Conservation (phyloP, 2,329 filamentous ascomycete species). For the Aspergillus hiratsukae region DNA sequence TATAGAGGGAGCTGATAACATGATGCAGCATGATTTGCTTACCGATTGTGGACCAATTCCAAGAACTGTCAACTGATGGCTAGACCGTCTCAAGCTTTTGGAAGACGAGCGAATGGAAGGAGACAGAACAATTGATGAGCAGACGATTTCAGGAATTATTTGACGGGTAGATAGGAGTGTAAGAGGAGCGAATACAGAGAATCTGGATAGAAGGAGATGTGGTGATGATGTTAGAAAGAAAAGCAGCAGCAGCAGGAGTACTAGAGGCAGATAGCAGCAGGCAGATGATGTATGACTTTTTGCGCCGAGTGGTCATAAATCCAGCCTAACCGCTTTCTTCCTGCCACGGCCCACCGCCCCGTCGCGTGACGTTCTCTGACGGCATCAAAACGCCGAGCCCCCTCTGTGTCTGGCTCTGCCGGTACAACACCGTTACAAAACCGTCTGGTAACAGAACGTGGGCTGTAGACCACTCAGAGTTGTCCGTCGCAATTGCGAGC, state of each 20-base stretch:
- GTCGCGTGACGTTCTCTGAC: conserved; percentile 33
- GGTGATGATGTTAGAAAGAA: not conserved
- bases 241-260: conserved; percentile 1
- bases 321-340: conserved; percentile 21
- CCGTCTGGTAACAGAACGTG: conserved; percentile 19
- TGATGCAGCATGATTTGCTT: conserved; percentile 15
- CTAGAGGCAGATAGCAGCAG: conserved; percentile 3
- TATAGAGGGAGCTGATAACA: conserved; percentile 12
- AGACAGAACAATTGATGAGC: conserved; percentile 1
- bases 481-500: conserved; percentile 15
- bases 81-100: conserved; percentile 1
- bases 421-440: conserved; percentile 9
- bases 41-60: conserved; percentile 12
- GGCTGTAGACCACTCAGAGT: conserved; percentile 18
- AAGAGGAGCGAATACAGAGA: conserved; percentile 7
- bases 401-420: not conserved
- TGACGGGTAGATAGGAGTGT: not conserved
- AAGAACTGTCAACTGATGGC: conserved; percentile 4
- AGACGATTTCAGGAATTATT: conserved; percentile 2
- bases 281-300: conserved; percentile 31
- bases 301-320: conserved; percentile 17
- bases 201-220: conserved; percentile 8
- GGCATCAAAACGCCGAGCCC: conserved; percentile 13
- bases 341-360: conserved; percentile 31
- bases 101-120: conserved; percentile 10